A percentile compares a stretch with the other conserved stretches of the same genome.
phyloP scores from a whole-genome alignment of 192 early-diverging fungal species.

The Borealophlyctis nickersoniae region DNA sequence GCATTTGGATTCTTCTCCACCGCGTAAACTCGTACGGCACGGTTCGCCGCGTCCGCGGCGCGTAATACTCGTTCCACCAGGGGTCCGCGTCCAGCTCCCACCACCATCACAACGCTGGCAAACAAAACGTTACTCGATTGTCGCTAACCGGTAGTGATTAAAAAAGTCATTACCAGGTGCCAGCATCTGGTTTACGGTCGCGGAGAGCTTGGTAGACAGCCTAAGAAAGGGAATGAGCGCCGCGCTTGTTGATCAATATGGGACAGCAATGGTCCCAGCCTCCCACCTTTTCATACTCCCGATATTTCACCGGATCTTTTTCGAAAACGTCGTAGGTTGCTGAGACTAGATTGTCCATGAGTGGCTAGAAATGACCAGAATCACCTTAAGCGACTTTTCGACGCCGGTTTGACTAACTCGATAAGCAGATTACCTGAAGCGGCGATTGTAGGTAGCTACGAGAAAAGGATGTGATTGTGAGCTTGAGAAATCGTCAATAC shows the following conservation, averaged over 20 bases:
- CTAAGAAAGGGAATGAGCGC: no score
- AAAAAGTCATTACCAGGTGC: no score
- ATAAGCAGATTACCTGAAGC: no score
- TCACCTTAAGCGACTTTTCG: no score
- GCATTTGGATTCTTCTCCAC: constrained; percentile 98
- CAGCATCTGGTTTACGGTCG: no score
- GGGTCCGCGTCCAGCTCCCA: constrained; percentile 94
- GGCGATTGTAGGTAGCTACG: constrained; percentile 28
- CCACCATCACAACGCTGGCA: constrained; percentile 87
- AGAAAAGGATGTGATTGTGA: neutral
- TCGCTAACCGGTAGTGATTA: no score
- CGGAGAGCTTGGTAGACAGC: constrained; percentile 32
- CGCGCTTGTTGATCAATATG: no score
- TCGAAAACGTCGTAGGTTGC: constrained; percentile 96
- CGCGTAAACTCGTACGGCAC: constrained; percentile 71
- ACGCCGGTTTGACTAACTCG: no score
- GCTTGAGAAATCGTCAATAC: neutral
- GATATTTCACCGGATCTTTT: constrained; percentile 91
- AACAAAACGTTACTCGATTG: no score
- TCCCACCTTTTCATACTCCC: constrained; percentile 80
- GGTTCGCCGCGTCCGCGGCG: constrained; percentile 64
- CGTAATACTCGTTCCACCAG: constrained; percentile 83
- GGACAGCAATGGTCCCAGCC: no score
- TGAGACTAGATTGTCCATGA: constrained; percentile 93
- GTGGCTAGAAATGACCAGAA: no score